Conservation (phyloP, 1,139 yeast species). For the Blastobotrys apis region DNA sequence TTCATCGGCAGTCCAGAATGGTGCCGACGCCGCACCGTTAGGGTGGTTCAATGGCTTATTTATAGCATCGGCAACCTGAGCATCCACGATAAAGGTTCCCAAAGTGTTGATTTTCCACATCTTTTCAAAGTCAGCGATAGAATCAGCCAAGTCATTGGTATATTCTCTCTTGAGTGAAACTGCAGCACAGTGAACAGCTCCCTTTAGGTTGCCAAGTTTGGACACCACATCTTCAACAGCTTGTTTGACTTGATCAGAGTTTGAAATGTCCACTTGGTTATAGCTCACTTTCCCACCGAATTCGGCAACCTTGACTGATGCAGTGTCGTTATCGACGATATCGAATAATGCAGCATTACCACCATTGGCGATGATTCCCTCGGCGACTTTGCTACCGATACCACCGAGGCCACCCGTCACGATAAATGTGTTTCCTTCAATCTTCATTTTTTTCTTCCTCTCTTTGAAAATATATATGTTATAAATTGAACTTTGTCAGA, state of each 20-base stretch:
- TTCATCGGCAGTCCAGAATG: slow-evolving; percentile 22
- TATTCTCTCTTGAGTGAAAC: slow-evolving; percentile 17
- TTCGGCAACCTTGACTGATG: not conserved
- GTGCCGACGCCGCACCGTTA: slow-evolving; percentile 13
- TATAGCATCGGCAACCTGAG: slow-evolving; percentile 22
- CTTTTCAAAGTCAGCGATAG: slow-evolving; percentile 19
- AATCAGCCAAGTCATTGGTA: slow-evolving; percentile 21
- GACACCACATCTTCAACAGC: slow-evolving; percentile 6
- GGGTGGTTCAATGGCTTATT: slow-evolving; percentile 20
- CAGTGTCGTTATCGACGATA: slow-evolving; percentile 5
- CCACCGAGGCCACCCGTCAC: slow-evolving; percentile 20
- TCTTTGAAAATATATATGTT: no score
- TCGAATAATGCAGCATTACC: slow-evolving; percentile 15
- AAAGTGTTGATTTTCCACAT: slow-evolving; percentile 20
- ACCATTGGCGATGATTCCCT: slow-evolving; percentile 8
- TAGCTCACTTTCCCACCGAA: slow-evolving; percentile 4
- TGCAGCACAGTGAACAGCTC: slow-evolving; percentile 20
- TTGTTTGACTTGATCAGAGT: slow-evolving; percentile 6
- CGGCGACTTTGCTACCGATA: slow-evolving; percentile 14
- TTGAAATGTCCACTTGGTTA: slow-evolving; percentile 10
- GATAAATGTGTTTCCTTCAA: slow-evolving; percentile 16
- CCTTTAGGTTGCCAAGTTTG: slow-evolving; percentile 18
- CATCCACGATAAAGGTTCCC: slow-evolving; percentile 22
- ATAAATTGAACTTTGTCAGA: no score
- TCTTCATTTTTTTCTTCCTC: slow-evolving; percentile 8